phyloP scores from a whole-genome alignment of 2,329 filamentous ascomycete genomes.

The Calonectria fujianensis region DNA sequence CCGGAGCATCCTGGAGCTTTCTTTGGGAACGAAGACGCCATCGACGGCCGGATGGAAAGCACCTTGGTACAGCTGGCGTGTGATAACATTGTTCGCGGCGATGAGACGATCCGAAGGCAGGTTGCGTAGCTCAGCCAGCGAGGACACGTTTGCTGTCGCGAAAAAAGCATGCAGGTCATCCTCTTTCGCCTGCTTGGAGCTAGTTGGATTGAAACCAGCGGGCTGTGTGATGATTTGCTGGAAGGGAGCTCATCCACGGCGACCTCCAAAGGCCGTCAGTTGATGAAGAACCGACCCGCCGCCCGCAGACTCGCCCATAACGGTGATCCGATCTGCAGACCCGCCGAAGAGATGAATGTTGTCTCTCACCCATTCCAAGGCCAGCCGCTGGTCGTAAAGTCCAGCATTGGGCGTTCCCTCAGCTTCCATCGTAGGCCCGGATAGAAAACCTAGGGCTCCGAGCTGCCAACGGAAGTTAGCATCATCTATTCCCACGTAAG shows the following conservation, averaged over 20 bases:
- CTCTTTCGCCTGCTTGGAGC: background rate
- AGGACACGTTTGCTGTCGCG: background rate
- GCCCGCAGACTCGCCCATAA: constrained; percentile 68
- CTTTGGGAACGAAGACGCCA: background rate
- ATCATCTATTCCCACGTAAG: no score
- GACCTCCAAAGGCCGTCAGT: background rate
- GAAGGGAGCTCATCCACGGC: background rate
- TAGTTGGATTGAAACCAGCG: background rate
- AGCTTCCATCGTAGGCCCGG: constrained; percentile 59
- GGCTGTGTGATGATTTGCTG: background rate
- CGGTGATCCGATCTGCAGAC: constrained; percentile 64
- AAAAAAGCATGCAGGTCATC: background rate
- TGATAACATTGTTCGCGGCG: background rate
- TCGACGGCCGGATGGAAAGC: background rate
- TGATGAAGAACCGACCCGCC: constrained; percentile 64
- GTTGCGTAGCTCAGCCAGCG: background rate
- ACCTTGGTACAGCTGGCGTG: background rate
- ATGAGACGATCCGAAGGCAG: background rate
- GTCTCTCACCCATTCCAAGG: constrained; percentile 67
- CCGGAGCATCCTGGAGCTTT: background rate
- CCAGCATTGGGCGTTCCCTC: constrained; percentile 62
- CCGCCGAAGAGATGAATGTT: constrained; percentile 67
- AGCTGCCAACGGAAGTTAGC: constrained; percentile 42
- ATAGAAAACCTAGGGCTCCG: constrained; percentile 62
- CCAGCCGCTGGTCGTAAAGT: constrained; percentile 63